Conservation (phyloP, 2,329 filamentous ascomycete species). For the Graphium sp. region DNA sequence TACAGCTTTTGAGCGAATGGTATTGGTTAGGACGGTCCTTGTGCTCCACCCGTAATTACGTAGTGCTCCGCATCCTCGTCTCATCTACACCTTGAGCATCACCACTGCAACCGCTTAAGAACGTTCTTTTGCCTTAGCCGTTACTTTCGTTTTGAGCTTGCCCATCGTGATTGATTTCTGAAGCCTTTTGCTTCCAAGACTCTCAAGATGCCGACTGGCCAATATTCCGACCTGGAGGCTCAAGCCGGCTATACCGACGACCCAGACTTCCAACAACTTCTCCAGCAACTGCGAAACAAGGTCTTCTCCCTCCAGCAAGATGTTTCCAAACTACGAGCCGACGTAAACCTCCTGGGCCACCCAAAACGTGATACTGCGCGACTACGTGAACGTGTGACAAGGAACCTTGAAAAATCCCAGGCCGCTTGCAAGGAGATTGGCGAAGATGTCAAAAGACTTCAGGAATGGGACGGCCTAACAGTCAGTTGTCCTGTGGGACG, state of each 20-base stretch:
- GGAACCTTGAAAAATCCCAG: slow-evolving; percentile 71
- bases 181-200: no score
- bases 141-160: no score
- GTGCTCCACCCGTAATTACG: no score
- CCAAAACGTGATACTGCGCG: slow-evolving; percentile 83
- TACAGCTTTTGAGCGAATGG: no score
- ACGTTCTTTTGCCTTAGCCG: no score
- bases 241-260: slow-evolving; percentile 77
- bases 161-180: no score
- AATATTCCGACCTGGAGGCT: no score
- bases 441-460: slow-evolving; percentile 84
- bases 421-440: slow-evolving; percentile 81
- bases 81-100: no score
- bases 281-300: slow-evolving; percentile 70
- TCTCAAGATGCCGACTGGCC: no score
- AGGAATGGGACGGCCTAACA: slow-evolving; percentile 71
- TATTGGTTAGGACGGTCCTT: no score
- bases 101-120: no score
- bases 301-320: slow-evolving; percentile 81
- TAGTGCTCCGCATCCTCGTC: no score
- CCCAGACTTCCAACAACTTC: slow-evolving; percentile 75
- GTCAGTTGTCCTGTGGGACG: slow-evolving; percentile 35
- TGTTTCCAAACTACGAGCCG: slow-evolving; percentile 68
- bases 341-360: slow-evolving; percentile 75
- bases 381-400: slow-evolving; percentile 78